These are phyloP conservation scores for Paramecium tetraurelia DNA, from an alignment of 73 alveolate genomes.

Conservation along the genomic window DNA sequence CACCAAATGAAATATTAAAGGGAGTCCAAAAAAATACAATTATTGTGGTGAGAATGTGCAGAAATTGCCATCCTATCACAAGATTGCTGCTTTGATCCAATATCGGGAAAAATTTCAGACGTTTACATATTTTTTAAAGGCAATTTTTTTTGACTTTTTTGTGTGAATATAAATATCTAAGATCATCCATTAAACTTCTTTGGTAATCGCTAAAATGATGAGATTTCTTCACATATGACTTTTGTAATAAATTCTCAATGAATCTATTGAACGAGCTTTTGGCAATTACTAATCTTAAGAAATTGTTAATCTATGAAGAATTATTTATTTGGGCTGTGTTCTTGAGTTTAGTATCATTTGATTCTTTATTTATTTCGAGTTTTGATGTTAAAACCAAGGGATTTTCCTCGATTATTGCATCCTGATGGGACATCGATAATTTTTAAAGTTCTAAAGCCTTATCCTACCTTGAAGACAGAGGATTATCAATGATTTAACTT, in stretches of 20 bases:
- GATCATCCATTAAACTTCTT: constrained; percentile 11
- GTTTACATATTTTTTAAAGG: neutral
- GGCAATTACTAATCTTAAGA: neutral
- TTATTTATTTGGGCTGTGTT: neutral
- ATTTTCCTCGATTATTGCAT: neutral
- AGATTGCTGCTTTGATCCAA: neutral
- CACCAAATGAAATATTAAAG: neutral
- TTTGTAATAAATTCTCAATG: neutral
- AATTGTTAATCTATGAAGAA: neutral
- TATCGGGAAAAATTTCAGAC: neutral
- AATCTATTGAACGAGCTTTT: neutral
- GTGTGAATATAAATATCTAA: neutral
- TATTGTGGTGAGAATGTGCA: neutral
- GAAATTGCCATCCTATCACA: neutral
- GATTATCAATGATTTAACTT: neutral
- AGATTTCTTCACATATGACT: neutral
- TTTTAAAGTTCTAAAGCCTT: neutral
- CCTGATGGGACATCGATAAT: neutral
- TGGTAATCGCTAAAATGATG: neutral
- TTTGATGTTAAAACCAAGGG: neutral
- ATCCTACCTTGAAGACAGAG: neutral
- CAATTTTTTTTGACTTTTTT: neutral
- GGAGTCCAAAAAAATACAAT: constrained; percentile 7
- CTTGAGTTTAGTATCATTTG: neutral
- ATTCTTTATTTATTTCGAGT: neutral